A percentile compares a stretch with the other conserved stretches of the same genome.
Evolutionary conservation across 768 basidiomycete species (phyloP).

Genomic region (Termitomyces sp.): DNA sequence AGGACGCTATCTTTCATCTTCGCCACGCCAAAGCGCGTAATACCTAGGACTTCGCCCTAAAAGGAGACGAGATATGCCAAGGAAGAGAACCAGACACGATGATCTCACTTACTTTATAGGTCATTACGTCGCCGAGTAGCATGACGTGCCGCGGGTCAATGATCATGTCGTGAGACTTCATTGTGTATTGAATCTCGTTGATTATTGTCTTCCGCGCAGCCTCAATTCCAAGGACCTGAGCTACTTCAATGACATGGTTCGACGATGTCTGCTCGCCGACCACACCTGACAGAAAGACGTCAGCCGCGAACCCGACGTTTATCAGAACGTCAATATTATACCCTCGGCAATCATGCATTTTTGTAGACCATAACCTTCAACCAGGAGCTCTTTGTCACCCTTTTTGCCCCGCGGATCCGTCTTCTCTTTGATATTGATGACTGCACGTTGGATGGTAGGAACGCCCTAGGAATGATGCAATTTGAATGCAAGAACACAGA

Average conservation of each 20-base stretch:
- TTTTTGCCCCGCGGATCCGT: slow-evolving; percentile 75
- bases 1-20: slow-evolving; percentile 99
- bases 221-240: slow-evolving; percentile 95
- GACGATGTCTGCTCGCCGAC: slow-evolving; percentile 89
- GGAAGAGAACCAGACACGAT: not conserved
- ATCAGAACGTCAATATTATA: slow-evolving; percentile 22
- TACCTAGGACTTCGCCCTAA: slow-evolving; percentile 95
- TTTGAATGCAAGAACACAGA: not conserved
- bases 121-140: slow-evolving; percentile 98
- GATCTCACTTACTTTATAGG: slow-evolving; percentile 68
- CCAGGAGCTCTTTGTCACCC: slow-evolving; percentile 86
- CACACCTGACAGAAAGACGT: slow-evolving; percentile 53
- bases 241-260: slow-evolving; percentile 96
- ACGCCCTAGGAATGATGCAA: slow-evolving; percentile 55
- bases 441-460: slow-evolving; percentile 80
- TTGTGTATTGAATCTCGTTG: slow-evolving; percentile 95
- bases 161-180: slow-evolving; percentile 96
- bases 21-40: slow-evolving; percentile 97
- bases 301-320: not conserved
- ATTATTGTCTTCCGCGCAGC: slow-evolving; percentile 92
- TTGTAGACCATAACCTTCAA: slow-evolving; percentile 95
- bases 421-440: slow-evolving; percentile 94
- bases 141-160: slow-evolving; percentile 99
- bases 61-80: slow-evolving; percentile 1
- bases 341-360: slow-evolving; percentile 98